These are phyloP conservation scores for Neofusicoccum laricinum DNA, from an alignment of 2,329 filamentous ascomycete species.

Conservation along the genomic window DNA sequence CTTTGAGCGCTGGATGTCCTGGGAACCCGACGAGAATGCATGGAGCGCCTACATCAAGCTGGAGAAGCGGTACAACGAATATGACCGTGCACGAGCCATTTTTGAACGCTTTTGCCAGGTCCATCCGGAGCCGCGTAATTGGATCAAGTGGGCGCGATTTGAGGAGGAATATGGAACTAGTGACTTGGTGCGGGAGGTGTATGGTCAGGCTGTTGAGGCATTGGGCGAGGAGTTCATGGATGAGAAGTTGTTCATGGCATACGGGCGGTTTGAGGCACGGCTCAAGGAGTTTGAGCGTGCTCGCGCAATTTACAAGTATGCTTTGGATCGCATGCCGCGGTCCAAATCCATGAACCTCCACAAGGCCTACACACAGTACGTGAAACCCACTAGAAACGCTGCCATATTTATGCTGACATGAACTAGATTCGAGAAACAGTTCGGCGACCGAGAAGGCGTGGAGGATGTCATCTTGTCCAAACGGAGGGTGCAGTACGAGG, in stretches of 20 bases:
- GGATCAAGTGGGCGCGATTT: conserved; percentile 98
- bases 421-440: conserved; percentile 78
- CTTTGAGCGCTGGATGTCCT: conserved; percentile 97
- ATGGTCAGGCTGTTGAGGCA: conserved; percentile 81
- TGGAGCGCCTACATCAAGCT: conserved; percentile 97
- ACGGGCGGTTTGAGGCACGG: conserved; percentile 91
- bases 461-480: conserved; percentile 97
- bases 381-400: too few species aligned
- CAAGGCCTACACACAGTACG: conserved; percentile 84
- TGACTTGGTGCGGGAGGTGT: conserved; percentile 88
- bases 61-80: conserved; percentile 92
- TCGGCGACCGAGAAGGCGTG: conserved; percentile 86
- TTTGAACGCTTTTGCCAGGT: conserved; percentile 88
- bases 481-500: conserved; percentile 87
- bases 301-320: conserved; percentile 94
- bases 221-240: conserved; percentile 94
- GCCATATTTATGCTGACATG: too few species aligned
- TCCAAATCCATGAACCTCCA: conserved; percentile 82
- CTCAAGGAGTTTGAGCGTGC: conserved; percentile 93
- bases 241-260: conserved; percentile 91
- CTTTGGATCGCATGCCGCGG: conserved; percentile 83
- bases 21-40: conserved; percentile 93
- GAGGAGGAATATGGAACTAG: conserved; percentile 94
- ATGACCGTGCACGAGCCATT: conserved; percentile 82
- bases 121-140: conserved; percentile 91